Evolutionary conservation across 192 early-diverging fungal genomes (phyloP).

Genomic region (Lobosporangium transversale): DNA sequence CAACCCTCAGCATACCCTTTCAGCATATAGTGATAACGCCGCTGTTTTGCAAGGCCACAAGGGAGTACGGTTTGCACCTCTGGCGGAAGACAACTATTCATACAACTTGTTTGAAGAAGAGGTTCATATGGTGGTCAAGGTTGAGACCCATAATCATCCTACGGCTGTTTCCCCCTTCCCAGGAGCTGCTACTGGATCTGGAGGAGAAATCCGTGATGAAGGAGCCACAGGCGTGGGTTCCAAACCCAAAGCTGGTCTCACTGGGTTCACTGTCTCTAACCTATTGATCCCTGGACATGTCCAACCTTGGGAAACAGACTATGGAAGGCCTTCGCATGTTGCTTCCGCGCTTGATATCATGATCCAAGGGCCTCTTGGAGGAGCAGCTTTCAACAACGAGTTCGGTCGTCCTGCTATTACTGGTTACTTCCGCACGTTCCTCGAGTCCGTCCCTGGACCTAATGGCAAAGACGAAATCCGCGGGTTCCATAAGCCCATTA

Average conservation of each 20-base stretch:
- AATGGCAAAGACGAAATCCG: conserved; percentile 74
- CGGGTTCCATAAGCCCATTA: conserved; percentile 99
- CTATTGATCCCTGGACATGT: conserved; percentile 88
- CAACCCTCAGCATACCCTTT: conserved; percentile 84
- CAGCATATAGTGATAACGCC: conserved; percentile 98
- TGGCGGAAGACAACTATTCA: conserved; percentile 55
- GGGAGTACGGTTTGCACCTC: conserved; percentile 67
- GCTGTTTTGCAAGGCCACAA: conserved; percentile 89
- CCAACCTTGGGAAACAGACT: conserved; percentile 94
- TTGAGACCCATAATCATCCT: conserved; percentile 99
- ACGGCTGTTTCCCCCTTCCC: conserved; percentile 98
- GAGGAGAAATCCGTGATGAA: conserved; percentile 99
- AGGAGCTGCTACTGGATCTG: conserved; percentile 97
- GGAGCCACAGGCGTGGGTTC: conserved; percentile 97
- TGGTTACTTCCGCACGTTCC: conserved; percentile 98
- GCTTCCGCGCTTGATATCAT: conserved; percentile 96
- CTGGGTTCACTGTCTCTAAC: conserved; percentile 96
- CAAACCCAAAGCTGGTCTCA: conserved; percentile 94
- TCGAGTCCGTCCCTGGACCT: conserved; percentile 66
- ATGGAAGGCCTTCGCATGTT: conserved; percentile 89
- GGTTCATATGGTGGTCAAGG: conserved; percentile 94
- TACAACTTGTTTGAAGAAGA: conserved; percentile 74
- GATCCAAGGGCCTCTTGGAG: conserved; percentile 97
- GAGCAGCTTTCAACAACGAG: conserved; percentile 99
- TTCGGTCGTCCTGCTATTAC: conserved; percentile 95